These are phyloP conservation scores for Diaporthe vaccinii DNA, from an alignment of 2,329 filamentous ascomycete species.

Conservation along the genomic window DNA sequence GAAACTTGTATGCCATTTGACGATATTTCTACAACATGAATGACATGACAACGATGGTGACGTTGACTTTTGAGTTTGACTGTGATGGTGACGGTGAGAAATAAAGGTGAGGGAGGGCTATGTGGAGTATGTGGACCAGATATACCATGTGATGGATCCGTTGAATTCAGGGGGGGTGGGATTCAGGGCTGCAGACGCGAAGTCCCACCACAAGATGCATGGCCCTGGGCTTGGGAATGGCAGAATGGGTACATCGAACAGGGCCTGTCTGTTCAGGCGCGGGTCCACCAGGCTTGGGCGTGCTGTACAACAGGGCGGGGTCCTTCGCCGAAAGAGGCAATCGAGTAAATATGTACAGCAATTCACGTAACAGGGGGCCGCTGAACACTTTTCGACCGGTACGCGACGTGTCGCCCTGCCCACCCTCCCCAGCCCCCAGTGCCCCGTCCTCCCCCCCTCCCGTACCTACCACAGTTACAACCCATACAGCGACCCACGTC, in stretches of 20 bases:
- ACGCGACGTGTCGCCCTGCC: slow-evolving; percentile 37
- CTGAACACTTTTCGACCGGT: slow-evolving; percentile 22
- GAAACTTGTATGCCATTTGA: slow-evolving; percentile 11
- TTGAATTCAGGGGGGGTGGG: neutral
- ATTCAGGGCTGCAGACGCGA: slow-evolving; percentile 6
- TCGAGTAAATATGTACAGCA: slow-evolving; percentile 39
- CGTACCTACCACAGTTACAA: neutral
- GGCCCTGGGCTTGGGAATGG: neutral
- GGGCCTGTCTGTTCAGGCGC: slow-evolving; percentile 1
- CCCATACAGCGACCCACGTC: slow-evolving; percentile 35
- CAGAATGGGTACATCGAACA: slow-evolving; percentile 1
- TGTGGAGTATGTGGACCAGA: too few relatives aligned
- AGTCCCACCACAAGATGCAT: neutral
- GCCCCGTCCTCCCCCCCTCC: neutral
- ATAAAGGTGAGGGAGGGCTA: too few relatives aligned
- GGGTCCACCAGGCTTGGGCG: neutral
- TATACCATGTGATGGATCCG: neutral
- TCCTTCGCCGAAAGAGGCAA: slow-evolving; percentile 33
- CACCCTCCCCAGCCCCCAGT: neutral
- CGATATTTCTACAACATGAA: slow-evolving; percentile 22
- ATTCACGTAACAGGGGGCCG: slow-evolving; percentile 14
- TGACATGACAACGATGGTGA: slow-evolving; percentile 8
- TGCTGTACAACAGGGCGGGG: slow-evolving; percentile 15
- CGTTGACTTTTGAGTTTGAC: neutral
- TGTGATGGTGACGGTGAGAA: neutral